Percentiles rank a stretch among this genome's conserved stretches.
Evolutionary conservation across 306 rosid species (phyloP).

Genomic region (Acacia crassicarpa): DNA sequence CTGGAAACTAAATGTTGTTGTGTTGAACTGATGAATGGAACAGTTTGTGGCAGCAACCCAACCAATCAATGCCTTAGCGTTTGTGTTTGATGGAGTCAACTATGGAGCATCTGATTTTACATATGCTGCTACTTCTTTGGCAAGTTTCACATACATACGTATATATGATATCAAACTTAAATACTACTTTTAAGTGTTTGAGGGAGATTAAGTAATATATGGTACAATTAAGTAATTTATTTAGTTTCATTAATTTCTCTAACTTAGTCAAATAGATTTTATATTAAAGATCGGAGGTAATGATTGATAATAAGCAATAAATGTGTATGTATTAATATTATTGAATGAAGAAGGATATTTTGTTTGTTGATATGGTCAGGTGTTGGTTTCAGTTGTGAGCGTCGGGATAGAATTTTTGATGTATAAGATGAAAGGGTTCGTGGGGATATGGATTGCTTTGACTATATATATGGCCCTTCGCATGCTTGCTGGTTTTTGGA

Average conservation of each 20-base stretch:
- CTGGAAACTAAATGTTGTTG: neutral
- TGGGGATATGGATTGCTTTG: constrained; percentile 7
- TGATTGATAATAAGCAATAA: no score
- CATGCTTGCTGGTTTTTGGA: constrained; percentile 9
- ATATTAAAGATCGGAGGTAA: no score
- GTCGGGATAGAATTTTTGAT: neutral
- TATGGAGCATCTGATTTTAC: constrained; percentile 97
- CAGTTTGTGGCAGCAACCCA: constrained; percentile 98
- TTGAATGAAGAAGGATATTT: neutral
- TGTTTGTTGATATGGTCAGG: neutral
- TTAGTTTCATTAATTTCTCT: no score
- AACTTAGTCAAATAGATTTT: no score
- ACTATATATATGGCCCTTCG: constrained; percentile 10
- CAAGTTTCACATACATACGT: constrained; percentile 32
- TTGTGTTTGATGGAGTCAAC: constrained; percentile 93
- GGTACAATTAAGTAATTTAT: no score
- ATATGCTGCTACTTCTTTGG: constrained; percentile 89
- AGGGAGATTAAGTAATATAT: no score
- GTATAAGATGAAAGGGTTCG: neutral
- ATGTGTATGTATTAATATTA: neutral
- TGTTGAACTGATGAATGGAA: neutral
- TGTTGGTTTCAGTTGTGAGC: neutral
- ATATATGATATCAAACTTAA: neutral
- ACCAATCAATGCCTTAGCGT: constrained; percentile 86
- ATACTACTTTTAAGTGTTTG: no score